Conservation (phyloP, 1,139 yeast species). For the Scheffersomyces titani region DNA sequence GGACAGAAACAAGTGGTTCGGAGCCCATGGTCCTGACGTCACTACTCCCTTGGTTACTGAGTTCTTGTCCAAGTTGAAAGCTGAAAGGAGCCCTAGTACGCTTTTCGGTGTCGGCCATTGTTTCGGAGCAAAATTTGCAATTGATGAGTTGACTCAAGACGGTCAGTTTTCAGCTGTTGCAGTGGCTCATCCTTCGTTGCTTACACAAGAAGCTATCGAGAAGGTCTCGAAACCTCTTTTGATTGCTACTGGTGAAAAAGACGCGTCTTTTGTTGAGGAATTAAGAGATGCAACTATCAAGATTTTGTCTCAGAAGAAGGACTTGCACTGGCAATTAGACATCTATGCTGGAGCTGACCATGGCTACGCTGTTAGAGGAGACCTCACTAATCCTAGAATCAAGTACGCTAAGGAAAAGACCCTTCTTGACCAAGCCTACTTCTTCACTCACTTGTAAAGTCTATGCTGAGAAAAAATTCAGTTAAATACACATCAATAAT, state of each 20-base stretch:
- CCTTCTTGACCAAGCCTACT: constrained; percentile 57
- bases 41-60: constrained; percentile 28
- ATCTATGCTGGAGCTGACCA: constrained; percentile 20
- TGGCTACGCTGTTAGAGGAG: constrained; percentile 49
- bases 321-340: constrained; percentile 24
- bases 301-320: constrained; percentile 16
- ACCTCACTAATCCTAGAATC: constrained; percentile 51
- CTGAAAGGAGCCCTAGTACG: constrained; percentile 6
- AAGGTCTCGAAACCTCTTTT: constrained; percentile 16
- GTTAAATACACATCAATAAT: too few species aligned
- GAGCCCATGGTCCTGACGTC: constrained; percentile 49
- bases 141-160: constrained; percentile 13
- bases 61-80: constrained; percentile 8
- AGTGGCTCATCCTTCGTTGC: constrained; percentile 22
- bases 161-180: constrained; percentile 18
- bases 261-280: constrained; percentile 15
- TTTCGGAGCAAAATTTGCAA: constrained; percentile 20
- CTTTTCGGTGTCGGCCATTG: constrained; percentile 21
- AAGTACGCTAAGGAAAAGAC: constrained; percentile 73
- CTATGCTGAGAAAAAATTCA: not conserved
- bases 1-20: constrained; percentile 52
- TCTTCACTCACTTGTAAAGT: constrained; percentile 30
- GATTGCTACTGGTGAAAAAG: constrained; percentile 21
- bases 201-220: constrained; percentile 17
- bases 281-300: constrained; percentile 17